Base-by-base conservation (phyloP, 2,329 filamentous ascomycete genomes). In the Trichoderma sp. region DNA sequence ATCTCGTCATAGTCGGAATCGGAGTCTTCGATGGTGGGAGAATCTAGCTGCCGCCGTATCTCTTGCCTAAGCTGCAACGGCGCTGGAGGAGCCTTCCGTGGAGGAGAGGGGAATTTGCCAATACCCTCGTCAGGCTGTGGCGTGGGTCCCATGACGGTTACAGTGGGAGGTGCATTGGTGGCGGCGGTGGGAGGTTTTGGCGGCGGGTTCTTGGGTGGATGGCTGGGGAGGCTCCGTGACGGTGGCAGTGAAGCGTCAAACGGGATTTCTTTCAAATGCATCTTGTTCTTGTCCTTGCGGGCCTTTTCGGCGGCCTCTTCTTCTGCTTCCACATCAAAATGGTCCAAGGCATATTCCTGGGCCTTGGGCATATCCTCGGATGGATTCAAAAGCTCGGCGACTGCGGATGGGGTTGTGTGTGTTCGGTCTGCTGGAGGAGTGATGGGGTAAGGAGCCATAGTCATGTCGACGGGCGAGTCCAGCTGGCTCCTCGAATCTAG, bases 1-100 rank as follows among this genome's bases (percentile, higher is more conserved):
- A 92, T 86, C 72, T 94, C 91, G 70, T 96, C 93, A 73, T 94
- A 96, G 72, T 97, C 94, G 0, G 92, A 94, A 70, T 93, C 92
- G 0, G 90, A 90, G 43, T 89, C 87, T 14, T 90, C 89, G n/a
- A 90, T 88, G 4, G 73, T 69, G 1, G 74, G 70, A 19, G 73
- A 68, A 13, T 73, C 72, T 10, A 75, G 52, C 14, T 74, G 72
- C 2, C 68, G 72, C 35, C 74, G 71, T 52, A 70, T 65, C 24
- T 76, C 74, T 27, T 79, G 74, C 27, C 75, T 74, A 29, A 98
- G 84, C 76, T 94, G 90, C 66, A 98, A 80, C 2, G 95, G 94
- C 14, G 93, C 92, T 58, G 95, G 95, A 3, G 94, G 94, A 6
- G 91, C 88, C 78, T 97, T 97, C 70, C 94, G 88, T 61, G 88